phyloP scores from a whole-genome alignment of 139 green algal genomes.

The Picochlorum costavermella region DNA sequence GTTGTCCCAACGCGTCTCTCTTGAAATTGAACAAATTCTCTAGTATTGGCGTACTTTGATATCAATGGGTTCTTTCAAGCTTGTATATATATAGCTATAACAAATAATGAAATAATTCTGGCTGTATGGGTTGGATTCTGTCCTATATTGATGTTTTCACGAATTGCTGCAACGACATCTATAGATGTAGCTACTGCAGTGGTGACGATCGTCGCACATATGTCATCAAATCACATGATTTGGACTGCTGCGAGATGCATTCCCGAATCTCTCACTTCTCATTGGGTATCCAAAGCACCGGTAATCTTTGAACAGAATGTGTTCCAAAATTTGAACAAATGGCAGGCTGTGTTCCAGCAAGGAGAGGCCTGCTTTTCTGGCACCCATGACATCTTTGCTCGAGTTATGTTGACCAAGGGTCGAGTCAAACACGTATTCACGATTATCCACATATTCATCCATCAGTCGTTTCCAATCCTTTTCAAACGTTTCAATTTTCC shows the following conservation, averaged over 20 bases:
- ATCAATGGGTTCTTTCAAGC: too few species aligned
- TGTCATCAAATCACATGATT: too few species aligned
- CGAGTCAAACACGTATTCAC: neutral
- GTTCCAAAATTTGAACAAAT: slow-evolving; percentile 1
- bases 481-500: neutral
- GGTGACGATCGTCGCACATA: too few species aligned
- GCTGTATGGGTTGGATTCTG: too few species aligned
- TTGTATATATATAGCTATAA: too few species aligned
- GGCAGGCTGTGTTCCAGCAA: neutral
- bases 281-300: neutral
- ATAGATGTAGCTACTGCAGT: too few species aligned
- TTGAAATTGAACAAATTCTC: too few species aligned
- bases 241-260: neutral
- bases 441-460: neutral
- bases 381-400: neutral
- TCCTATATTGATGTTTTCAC: too few species aligned
- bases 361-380: neutral
- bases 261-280: neutral
- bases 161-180: too few species aligned
- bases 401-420: neutral
- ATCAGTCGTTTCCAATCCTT: slow-evolving; percentile 3
- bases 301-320: slow-evolving; percentile 1
- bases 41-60: too few species aligned
- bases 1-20: too few species aligned
- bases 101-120: too few species aligned